Evolutionary conservation across 441 rosid genomes (phyloP).

Genomic region (Populus hybrid): DNA sequence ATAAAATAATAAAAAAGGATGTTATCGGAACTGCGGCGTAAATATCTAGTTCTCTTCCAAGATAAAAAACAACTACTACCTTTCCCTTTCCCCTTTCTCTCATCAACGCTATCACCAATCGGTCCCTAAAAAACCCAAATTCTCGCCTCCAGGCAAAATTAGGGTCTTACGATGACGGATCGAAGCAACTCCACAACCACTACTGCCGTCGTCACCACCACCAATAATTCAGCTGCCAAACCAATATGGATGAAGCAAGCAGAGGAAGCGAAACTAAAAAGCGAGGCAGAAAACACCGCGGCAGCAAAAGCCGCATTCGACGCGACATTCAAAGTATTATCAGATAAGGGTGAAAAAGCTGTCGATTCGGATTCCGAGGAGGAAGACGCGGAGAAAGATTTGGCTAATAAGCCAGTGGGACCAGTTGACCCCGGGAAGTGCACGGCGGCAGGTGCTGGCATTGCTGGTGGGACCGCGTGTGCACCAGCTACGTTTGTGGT

Average conservation of each 20-base stretch:
- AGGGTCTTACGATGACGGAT: conserved; percentile 27
- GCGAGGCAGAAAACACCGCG: conserved; percentile 84
- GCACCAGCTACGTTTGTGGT: conserved; percentile 79
- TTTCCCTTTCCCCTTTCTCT: background rate
- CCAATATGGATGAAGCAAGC: conserved; percentile 98
- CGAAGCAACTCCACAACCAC: conserved; percentile 3
- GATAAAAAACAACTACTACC: no score
- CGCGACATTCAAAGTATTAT: conserved; percentile 71
- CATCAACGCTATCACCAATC: background rate
- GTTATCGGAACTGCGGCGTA: no score
- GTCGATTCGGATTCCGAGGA: conserved; percentile 73
- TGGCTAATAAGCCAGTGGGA: conserved; percentile 76
- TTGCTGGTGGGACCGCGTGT: conserved; percentile 97
- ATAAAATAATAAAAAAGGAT: no score
- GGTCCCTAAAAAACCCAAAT: background rate
- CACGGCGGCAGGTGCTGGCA: conserved; percentile 88
- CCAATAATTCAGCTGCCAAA: conserved; percentile 24
- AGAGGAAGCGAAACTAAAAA: conserved; percentile 90
- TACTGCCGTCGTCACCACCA: background rate
- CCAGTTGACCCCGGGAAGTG: conserved; percentile 87
- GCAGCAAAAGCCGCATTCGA: conserved; percentile 98
- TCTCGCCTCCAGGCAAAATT: background rate
- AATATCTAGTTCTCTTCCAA: no score
- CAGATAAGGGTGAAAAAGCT: conserved; percentile 38
- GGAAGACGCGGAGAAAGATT: conserved; percentile 58